These are phyloP conservation scores for Wickerhamiella australiensis DNA, from an alignment of 805 yeast genomes.

Conservation along the genomic window DNA sequence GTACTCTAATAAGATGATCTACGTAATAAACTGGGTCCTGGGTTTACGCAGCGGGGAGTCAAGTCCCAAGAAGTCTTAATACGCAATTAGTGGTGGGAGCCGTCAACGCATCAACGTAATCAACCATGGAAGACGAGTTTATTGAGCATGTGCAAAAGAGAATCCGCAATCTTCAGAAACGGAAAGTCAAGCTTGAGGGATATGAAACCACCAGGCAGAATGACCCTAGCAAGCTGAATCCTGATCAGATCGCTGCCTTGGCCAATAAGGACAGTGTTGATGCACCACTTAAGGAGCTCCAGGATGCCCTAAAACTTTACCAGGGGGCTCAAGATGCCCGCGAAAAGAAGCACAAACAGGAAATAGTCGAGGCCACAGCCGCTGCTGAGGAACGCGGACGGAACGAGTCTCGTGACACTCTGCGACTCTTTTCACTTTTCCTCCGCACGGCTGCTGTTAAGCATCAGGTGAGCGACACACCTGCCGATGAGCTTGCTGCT, in stretches of 20 bases:
- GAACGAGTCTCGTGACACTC: conserved; percentile 18
- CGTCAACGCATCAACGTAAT: not conserved
- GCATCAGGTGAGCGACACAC: conserved; percentile 20
- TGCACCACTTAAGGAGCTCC: conserved; percentile 29
- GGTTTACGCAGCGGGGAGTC: no score
- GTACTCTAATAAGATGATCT: no score
- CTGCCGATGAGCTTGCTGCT: conserved; percentile 22
- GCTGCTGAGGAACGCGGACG: conserved; percentile 17
- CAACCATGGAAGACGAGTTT: conserved; percentile 16
- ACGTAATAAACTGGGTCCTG: no score
- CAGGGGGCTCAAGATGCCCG: conserved; percentile 15
- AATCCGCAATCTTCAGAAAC: conserved; percentile 29
- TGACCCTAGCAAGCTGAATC: conserved; percentile 24
- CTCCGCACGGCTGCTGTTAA: conserved; percentile 28
- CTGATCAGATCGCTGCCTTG: conserved; percentile 29
- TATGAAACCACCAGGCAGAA: conserved; percentile 26
- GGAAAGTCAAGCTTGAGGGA: conserved; percentile 28
- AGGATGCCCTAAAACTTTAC: conserved; percentile 23
- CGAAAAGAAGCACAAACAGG: conserved; percentile 14
- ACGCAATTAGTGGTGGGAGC: not conserved
- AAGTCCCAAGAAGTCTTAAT: not conserved
- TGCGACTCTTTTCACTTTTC: conserved; percentile 23
- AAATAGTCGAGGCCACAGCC: conserved; percentile 12
- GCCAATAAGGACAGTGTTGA: conserved; percentile 26
- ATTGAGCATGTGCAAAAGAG: conserved; percentile 24